Evolutionary conservation across 768 basidiomycete genomes (phyloP).

Genomic region (Vishniacozyma victoriae): DNA sequence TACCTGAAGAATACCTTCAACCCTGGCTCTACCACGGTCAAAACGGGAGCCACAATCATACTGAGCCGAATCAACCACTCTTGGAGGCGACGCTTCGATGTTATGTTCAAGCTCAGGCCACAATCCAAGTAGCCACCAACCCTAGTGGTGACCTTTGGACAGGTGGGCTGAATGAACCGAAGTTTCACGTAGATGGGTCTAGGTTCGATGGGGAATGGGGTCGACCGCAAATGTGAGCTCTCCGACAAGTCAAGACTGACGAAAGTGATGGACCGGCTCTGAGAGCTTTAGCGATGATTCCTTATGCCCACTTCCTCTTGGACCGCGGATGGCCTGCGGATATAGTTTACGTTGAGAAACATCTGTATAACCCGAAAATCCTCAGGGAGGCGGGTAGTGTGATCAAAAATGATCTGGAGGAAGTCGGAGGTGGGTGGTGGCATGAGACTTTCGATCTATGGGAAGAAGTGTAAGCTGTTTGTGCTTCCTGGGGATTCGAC

Average conservation of each 20-base stretch:
- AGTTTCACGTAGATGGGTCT: constrained; percentile 40
- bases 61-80: constrained; percentile 2
- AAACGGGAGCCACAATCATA: constrained; percentile 1
- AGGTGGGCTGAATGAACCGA: constrained; percentile 47
- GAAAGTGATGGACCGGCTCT: constrained; percentile 46
- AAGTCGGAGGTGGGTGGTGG: constrained; percentile 39
- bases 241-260: background rate
- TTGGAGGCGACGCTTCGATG: constrained; percentile 31
- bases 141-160: constrained; percentile 37
- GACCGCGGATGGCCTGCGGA: constrained; percentile 34
- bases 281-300: constrained; percentile 39
- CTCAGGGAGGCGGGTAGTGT: constrained; percentile 23
- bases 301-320: constrained; percentile 43
- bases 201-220: constrained; percentile 45
- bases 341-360: constrained; percentile 21
- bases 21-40: constrained; percentile 9
- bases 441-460: constrained; percentile 44
- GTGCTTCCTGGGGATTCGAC: background rate
- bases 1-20: constrained; percentile 12
- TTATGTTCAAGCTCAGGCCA: constrained; percentile 34
- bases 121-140: constrained; percentile 32
- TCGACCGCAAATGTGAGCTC: constrained; percentile 41
- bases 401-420: constrained; percentile 48
- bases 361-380: constrained; percentile 30
- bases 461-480: constrained; percentile 34